These are phyloP conservation scores for Leishmania mexicana DNA, from an alignment of 208 protist genomes.

Conservation along the genomic window DNA sequence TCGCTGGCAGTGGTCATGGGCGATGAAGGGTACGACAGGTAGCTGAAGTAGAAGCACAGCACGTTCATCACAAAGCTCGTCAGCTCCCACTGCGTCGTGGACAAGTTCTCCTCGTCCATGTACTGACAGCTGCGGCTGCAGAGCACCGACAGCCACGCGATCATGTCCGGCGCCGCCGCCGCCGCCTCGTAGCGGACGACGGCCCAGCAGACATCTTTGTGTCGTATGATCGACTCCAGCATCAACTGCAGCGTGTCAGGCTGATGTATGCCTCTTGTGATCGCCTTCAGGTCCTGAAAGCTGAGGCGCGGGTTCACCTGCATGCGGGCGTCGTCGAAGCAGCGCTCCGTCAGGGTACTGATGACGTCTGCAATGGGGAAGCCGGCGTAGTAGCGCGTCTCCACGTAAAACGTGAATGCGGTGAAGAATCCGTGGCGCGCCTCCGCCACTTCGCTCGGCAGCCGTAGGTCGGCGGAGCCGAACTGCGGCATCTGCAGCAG, in stretches of 20 bases:
- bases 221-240: constrained; percentile 47
- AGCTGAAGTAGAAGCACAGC: constrained; percentile 39
- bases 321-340: constrained; percentile 41
- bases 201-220: constrained; percentile 32
- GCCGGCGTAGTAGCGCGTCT: constrained; percentile 80
- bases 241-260: constrained; percentile 59
- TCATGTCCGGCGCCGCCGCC: constrained; percentile 36
- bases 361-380: constrained; percentile 56
- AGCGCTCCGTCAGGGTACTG: constrained; percentile 37
- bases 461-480: not conserved
- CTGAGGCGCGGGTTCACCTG: constrained; percentile 31
- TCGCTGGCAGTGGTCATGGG: not conserved
- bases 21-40: constrained; percentile 32
- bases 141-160: constrained; percentile 49
- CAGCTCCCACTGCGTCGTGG: constrained; percentile 49
- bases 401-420: constrained; percentile 62
- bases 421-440: constrained; percentile 60
- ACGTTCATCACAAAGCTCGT: constrained; percentile 57
- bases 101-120: constrained; percentile 51
- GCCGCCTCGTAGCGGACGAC: constrained; percentile 35
- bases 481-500: constrained; percentile 29
- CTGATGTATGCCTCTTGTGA: constrained; percentile 72
- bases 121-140: constrained; percentile 45
- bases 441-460: constrained; percentile 29
- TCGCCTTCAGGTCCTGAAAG: constrained; percentile 60